Percentiles rank a stretch among this genome's conserved stretches.
Evolutionary conservation across 768 basidiomycete genomes (phyloP).

Genomic region (Lactarius akahatsu): DNA sequence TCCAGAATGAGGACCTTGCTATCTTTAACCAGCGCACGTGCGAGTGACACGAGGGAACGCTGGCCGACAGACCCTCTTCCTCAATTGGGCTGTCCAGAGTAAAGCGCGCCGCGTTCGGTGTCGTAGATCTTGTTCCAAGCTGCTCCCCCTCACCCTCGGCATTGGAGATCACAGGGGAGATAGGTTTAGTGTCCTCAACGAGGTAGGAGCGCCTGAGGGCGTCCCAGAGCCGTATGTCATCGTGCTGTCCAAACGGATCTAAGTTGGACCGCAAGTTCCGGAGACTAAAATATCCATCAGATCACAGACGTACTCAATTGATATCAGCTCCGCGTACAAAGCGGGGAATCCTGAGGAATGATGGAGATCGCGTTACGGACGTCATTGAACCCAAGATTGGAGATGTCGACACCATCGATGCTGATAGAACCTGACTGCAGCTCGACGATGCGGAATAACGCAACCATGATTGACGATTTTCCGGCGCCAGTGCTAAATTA

Average conservation of each 20-base stretch:
- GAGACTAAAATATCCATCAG: slow-evolving; percentile 49
- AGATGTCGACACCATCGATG: slow-evolving; percentile 81
- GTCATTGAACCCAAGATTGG: slow-evolving; percentile 73
- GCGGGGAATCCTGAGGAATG: slow-evolving; percentile 76
- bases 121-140: slow-evolving; percentile 30
- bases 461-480: slow-evolving; percentile 87
- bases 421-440: slow-evolving; percentile 69
- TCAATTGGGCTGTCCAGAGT: slow-evolving; percentile 81
- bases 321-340: slow-evolving; percentile 43
- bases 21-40: slow-evolving; percentile 85
- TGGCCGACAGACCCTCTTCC: slow-evolving; percentile 86
- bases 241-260: slow-evolving; percentile 82
- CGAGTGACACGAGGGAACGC: slow-evolving; percentile 82
- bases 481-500: slow-evolving; percentile 68
- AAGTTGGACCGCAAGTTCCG: slow-evolving; percentile 84
- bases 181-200: slow-evolving; percentile 50
- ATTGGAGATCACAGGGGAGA: slow-evolving; percentile 33
- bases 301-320: slow-evolving; percentile 32
- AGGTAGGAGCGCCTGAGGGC: slow-evolving; percentile 83
- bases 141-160: slow-evolving; percentile 41
- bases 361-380: slow-evolving; percentile 68
- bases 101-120: slow-evolving; percentile 47
- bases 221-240: slow-evolving; percentile 83
- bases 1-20: slow-evolving; percentile 83
- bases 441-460: slow-evolving; percentile 84